Evolutionary conservation across 441 rosid genomes (phyloP).

Genomic region (Codiaeum variegatum): DNA sequence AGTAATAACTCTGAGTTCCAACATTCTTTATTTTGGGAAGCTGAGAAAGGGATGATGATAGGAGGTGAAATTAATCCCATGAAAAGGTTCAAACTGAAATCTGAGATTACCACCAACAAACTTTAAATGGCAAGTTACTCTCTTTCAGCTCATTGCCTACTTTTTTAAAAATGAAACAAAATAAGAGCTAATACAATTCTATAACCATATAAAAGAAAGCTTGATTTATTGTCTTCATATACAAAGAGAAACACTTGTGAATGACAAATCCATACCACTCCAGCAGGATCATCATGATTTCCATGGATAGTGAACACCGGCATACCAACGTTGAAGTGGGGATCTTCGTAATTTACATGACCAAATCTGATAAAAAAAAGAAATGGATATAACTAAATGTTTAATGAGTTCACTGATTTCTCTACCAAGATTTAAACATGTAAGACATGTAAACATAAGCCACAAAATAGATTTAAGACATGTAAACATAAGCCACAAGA

Average conservation of each 20-base stretch:
- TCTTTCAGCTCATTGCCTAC: not conserved
- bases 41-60: not conserved
- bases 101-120: not conserved
- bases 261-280: conserved; percentile 72
- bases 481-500: no score
- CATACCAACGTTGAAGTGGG: conserved; percentile 94
- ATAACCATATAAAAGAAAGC: not conserved
- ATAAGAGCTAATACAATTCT: not conserved
- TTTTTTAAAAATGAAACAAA: not conserved
- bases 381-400: conserved; percentile 3
- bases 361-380: conserved; percentile 63
- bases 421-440: not conserved
- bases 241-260: conserved; percentile 10
- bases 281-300: conserved; percentile 99
- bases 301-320: conserved; percentile 98
- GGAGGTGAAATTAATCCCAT: not conserved
- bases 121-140: not conserved
- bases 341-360: conserved; percentile 97
- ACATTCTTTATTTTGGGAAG: not conserved
- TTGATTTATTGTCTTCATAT: conserved; percentile 2
- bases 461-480: no score
- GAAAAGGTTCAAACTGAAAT: not conserved
- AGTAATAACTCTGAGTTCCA: not conserved
- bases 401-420: conserved; percentile 8
- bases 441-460: not conserved